Base-by-base conservation (phyloP, 2,329 filamentous ascomycete species). In the Trichoderma sp. region DNA sequence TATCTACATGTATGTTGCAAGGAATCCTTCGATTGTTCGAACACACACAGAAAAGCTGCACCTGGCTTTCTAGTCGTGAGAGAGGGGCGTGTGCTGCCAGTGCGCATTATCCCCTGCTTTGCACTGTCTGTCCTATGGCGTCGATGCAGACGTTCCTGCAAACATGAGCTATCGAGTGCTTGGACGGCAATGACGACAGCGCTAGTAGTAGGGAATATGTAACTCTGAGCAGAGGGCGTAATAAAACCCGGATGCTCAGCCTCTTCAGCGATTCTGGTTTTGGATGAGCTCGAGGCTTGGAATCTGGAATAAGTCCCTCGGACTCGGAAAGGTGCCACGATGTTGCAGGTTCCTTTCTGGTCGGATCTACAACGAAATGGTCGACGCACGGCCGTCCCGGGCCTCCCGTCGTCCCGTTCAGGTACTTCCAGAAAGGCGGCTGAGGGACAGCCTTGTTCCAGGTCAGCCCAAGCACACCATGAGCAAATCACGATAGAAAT, bases 71-170 rank as follows among this genome's bases (percentile, higher is more conserved):
- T 7, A 6, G 7, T 34, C 30, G 30, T 34, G 30, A 30, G 45
- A 30, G 45, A 28, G 57, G 57, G 57, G 41, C 9, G 30, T 34
- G 63, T 39, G 50, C 43, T 41, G 7, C 43, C 64, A 63, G 64
- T 66, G 58, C 34, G 34, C 7, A 3, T 7, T 41, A 19, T 19
- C 44, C 61, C 62, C 30, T 14, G 17, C 41, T 19, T n/a, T 17
- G 21, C 28, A 66, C 64, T 47, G 64, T 66, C 3, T 47, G 64
- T 66, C 3, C 7, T 10, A 12, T 64, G 57, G 61, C 52, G 61
- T 39, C 57, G 63, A 65, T 65, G 19, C 34, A 9, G 34, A 39
- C 10, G 34, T 14, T 12, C 30, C 34, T 39, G 34, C 34, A 14
- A 39, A n/a, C n/a, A n/a, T n/a, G n/a, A 9, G 34, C 34, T 28